Percentiles rank a stretch among this genome's conserved stretches.
Conservation (phyloP, 2,329 filamentous ascomycete genomes). For the Beauveria varroae region DNA sequence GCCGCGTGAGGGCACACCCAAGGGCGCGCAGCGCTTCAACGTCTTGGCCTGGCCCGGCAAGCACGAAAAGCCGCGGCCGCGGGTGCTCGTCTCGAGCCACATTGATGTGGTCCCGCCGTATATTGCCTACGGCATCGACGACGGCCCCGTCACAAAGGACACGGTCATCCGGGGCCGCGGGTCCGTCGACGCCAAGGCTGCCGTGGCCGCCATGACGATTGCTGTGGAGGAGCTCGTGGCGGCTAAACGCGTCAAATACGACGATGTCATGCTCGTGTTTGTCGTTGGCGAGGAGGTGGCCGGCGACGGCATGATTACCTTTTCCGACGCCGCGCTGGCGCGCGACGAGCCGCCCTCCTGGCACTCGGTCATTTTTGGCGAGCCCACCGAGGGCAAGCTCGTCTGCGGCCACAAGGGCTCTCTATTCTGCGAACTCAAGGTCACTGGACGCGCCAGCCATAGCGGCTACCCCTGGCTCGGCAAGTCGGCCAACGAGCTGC, state of each 20-base stretch:
- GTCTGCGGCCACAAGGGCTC: slow-evolving; percentile 90
- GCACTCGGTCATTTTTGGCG: slow-evolving; percentile 77
- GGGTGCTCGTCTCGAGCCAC: slow-evolving; percentile 66
- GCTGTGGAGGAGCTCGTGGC: slow-evolving; percentile 52
- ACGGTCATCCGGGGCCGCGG: slow-evolving; percentile 64
- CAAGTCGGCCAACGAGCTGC: slow-evolving; percentile 72
- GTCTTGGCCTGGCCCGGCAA: slow-evolving; percentile 59
- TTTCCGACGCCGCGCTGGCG: slow-evolving; percentile 31
- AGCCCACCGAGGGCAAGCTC: slow-evolving; percentile 83
- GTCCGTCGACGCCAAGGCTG: slow-evolving; percentile 63
- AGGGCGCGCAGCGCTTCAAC: slow-evolving; percentile 49
- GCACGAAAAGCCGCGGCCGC: slow-evolving; percentile 40
- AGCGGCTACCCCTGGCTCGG: slow-evolving; percentile 90
- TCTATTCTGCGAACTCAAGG: slow-evolving; percentile 57
- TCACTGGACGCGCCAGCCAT: slow-evolving; percentile 71
- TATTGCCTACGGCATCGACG: slow-evolving; percentile 57
- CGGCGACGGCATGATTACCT: slow-evolving; percentile 70
- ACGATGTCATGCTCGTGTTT: slow-evolving; percentile 53
- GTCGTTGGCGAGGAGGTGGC: slow-evolving; percentile 77
- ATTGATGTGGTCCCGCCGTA: slow-evolving; percentile 73
- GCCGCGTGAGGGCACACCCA: slow-evolving; percentile 21
- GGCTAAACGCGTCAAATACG: slow-evolving; percentile 30
- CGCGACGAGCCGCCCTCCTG: slow-evolving; percentile 32
- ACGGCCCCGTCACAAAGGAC: slow-evolving; percentile 34
- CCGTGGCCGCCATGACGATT: slow-evolving; percentile 65